Evolutionary conservation across 108 stramenopile genomes (phyloP).

Genomic region (Discostella pseudostelligera): DNA sequence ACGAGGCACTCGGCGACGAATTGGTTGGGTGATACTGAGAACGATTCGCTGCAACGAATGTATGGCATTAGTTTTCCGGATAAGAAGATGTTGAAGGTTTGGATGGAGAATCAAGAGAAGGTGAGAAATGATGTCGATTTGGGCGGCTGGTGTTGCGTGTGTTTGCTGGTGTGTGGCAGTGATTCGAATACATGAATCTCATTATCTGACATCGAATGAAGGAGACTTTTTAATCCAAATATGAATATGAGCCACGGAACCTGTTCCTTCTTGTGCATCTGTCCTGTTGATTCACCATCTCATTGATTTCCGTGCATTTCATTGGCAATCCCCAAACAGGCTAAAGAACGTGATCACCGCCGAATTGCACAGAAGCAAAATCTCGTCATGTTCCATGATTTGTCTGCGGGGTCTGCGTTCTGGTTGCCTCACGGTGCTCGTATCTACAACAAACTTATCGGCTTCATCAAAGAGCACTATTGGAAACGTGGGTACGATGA

Average conservation of each 20-base stretch:
- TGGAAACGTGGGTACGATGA: constrained; percentile 97
- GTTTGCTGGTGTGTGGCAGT: constrained; percentile 27
- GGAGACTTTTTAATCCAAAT: constrained; percentile 53
- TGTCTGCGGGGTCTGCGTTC: constrained; percentile 96
- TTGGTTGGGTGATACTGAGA: constrained; percentile 97
- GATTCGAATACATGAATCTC: constrained; percentile 74
- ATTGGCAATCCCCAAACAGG: constrained; percentile 50
- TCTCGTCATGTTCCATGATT: constrained; percentile 95
- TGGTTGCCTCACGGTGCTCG: constrained; percentile 98
- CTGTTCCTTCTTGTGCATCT: not conserved
- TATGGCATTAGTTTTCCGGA: constrained; percentile 99
- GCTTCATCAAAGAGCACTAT: constrained; percentile 93
- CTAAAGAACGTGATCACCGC: constrained; percentile 97
- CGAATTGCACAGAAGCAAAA: constrained; percentile 91
- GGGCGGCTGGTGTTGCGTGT: constrained; percentile 3
- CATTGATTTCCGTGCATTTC: not conserved
- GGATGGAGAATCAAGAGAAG: constrained; percentile 93
- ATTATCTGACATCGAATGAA: constrained; percentile 67
- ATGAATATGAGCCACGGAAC: constrained; percentile 57
- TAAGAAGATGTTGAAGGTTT: constrained; percentile 95
- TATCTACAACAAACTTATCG: constrained; percentile 97
- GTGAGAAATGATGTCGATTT: constrained; percentile 30
- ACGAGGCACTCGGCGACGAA: constrained; percentile 90
- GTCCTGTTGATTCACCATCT: not conserved
- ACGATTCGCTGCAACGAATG: constrained; percentile 96